Evolutionary conservation across 1,139 yeast species (phyloP).

Genomic region (Hyphopichia khmerensis): DNA sequence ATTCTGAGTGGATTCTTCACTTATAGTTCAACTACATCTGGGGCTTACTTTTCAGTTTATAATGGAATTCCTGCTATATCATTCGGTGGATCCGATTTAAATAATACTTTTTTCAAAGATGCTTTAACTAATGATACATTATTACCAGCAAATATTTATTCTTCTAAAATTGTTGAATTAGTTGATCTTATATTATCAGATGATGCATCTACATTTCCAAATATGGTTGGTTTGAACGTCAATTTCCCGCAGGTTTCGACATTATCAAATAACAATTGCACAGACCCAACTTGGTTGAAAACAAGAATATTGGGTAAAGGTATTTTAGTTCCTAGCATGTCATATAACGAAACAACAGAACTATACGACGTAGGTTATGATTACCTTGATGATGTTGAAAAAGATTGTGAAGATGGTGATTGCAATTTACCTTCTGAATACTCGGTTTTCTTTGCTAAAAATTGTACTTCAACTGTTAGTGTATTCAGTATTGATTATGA

Average conservation of each 20-base stretch:
- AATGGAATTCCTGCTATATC: conserved; percentile 45
- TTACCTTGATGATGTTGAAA: conserved; percentile 8
- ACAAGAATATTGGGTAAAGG: conserved; percentile 41
- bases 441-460: conserved; percentile 17
- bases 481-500: conserved; percentile 44
- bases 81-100: conserved; percentile 35
- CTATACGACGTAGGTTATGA: conserved; percentile 8
- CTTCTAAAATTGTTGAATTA: conserved; percentile 36
- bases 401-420: conserved; percentile 22
- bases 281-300: conserved; percentile 35
- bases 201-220: conserved; percentile 35
- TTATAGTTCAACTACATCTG: conserved; percentile 46
- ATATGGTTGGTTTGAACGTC: conserved; percentile 46
- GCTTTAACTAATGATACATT: conserved; percentile 24
- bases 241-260: conserved; percentile 44
- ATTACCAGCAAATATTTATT: conserved; percentile 42
- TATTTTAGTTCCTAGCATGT: conserved; percentile 26
- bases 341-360: conserved; percentile 19
- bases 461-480: conserved; percentile 36
- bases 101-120: conserved; percentile 46
- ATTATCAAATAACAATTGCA: conserved; percentile 28
- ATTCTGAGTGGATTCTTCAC: conserved; percentile 37
- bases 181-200: conserved; percentile 35
- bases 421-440: conserved; percentile 40
- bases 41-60: conserved; percentile 39